Percentiles rank a stretch among this genome's conserved stretches.
These are phyloP conservation scores for Wallemia hederae DNA, from an alignment of 1,284 basidiomycete species.

Conservation along the genomic window DNA sequence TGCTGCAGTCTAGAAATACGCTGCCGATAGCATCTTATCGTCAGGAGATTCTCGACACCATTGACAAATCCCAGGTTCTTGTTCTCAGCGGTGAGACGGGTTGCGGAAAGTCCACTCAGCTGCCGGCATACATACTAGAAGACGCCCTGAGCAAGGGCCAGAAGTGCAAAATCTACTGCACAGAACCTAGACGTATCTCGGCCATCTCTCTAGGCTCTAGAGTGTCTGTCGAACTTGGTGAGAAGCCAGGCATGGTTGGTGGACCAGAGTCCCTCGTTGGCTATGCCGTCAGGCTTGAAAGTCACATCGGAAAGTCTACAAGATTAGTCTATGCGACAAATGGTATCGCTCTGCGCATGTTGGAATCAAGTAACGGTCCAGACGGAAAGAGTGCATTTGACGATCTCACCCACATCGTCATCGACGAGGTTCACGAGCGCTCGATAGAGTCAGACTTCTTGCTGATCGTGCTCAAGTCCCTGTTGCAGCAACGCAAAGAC, in stretches of 20 bases:
- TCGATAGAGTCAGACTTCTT: conserved; percentile 95
- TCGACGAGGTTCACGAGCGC: conserved; percentile 81
- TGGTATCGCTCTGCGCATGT: conserved; percentile 87
- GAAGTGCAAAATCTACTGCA: conserved; percentile 77
- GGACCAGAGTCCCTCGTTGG: conserved; percentile 56
- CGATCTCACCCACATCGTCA: conserved; percentile 55
- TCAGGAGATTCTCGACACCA: conserved; percentile 35
- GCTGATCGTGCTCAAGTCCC: conserved; percentile 73
- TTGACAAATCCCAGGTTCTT: conserved; percentile 56
- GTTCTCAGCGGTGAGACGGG: conserved; percentile 95
- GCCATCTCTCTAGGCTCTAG: conserved; percentile 90
- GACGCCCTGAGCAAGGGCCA: conserved; percentile 53
- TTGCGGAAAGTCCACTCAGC: conserved; percentile 93
- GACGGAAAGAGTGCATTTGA: conserved; percentile 51
- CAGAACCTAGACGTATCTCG: conserved; percentile 85
- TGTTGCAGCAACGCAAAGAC: conserved; percentile 46
- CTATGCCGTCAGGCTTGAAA: conserved; percentile 83
- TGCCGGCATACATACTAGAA: conserved; percentile 83
- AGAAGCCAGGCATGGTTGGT: conserved; percentile 50
- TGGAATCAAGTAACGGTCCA: conserved; percentile 44
- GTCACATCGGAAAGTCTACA: conserved; percentile 51
- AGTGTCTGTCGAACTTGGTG: conserved; percentile 78
- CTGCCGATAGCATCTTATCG: conserved; percentile 74
- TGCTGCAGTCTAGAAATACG: conserved; percentile 45
- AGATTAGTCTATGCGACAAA: conserved; percentile 33